Evolutionary conservation across 148 eudicot genomes (phyloP).

Genomic region (Drosera capensis): DNA sequence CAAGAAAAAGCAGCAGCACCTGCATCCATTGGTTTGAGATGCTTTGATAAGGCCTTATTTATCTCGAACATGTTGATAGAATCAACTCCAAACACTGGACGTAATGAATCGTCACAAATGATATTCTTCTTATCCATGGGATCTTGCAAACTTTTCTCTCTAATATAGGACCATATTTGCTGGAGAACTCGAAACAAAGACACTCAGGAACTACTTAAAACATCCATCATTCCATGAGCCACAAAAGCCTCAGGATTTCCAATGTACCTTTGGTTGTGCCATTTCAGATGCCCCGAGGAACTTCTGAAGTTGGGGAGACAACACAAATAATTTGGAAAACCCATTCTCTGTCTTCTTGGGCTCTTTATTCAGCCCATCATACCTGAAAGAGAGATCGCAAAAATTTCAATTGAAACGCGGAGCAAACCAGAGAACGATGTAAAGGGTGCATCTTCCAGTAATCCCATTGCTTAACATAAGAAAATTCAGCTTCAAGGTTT

Average conservation of each 20-base stretch:
- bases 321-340: slow-evolving; percentile 43
- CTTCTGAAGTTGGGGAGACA: slow-evolving; percentile 65
- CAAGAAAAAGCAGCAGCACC: slow-evolving; percentile 18
- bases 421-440: background rate
- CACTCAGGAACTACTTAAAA: background rate
- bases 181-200: slow-evolving; percentile 48
- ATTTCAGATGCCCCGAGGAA: slow-evolving; percentile 52
- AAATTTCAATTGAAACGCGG: background rate
- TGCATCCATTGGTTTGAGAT: slow-evolving; percentile 14
- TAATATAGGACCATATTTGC: slow-evolving; percentile 55
- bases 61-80: slow-evolving; percentile 57
- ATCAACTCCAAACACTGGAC: slow-evolving; percentile 41
- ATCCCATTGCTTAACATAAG: too few species aligned
- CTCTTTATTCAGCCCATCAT: slow-evolving; percentile 25
- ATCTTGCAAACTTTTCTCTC: slow-evolving; percentile 49
- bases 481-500: too few species aligned
- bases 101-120: slow-evolving; percentile 49
- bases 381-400: slow-evolving; percentile 17
- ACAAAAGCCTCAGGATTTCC: background rate
- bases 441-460: background rate
- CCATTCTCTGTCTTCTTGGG: slow-evolving; percentile 48
- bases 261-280: slow-evolving; percentile 47
- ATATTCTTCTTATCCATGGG: slow-evolving; percentile 50
- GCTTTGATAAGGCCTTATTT: slow-evolving; percentile 62
- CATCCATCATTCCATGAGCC: slow-evolving; percentile 12